Conservation (phyloP, 371 early-diverging fungal species). For the Capillidium heterosporum region DNA sequence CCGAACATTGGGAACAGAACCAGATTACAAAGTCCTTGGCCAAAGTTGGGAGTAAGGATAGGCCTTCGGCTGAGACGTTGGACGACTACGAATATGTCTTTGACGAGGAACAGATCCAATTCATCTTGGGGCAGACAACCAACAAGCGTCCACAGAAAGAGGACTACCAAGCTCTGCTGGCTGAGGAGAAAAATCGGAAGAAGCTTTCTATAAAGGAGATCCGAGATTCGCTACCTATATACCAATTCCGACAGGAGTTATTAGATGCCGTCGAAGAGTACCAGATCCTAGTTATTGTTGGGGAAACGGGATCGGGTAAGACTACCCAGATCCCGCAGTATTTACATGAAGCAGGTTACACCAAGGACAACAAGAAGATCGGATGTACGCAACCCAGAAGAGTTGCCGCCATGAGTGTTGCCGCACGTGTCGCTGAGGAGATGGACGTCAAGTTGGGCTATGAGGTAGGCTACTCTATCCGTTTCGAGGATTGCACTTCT, state of each 20-base stretch:
- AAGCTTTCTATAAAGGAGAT: constrained; percentile 66
- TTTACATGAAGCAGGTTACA: constrained; percentile 86
- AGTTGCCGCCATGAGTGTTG: constrained; percentile 98
- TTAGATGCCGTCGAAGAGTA: constrained; percentile 66
- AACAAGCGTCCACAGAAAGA: constrained; percentile 9
- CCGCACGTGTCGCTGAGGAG: constrained; percentile 92
- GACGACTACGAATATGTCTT: constrained; percentile 84
- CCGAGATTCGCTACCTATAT: constrained; percentile 84
- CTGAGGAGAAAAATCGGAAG: constrained; percentile 36
- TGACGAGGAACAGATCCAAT: constrained; percentile 86
- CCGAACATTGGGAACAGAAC: constrained; percentile 84
- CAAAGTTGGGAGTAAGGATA: constrained; percentile 16
- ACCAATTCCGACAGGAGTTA: constrained; percentile 57
- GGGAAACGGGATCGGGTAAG: constrained; percentile 98
- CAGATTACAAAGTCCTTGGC: constrained; percentile 50
- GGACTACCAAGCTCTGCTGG: constrained; percentile 17
- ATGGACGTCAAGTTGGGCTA: constrained; percentile 82
- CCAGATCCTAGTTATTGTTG: constrained; percentile 85
- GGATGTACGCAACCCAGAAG: constrained; percentile 99
- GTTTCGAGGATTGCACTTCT: constrained; percentile 93
- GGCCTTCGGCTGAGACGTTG: constrained; percentile 14
- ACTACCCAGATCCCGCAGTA: constrained; percentile 99
- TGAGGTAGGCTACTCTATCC: constrained; percentile 94
- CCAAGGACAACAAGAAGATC: constrained; percentile 69
- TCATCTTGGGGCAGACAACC: constrained; percentile 58